Evolutionary conservation across 164 flowering plant species (phyloP).

Genomic region (Kingdonia uniflora): DNA sequence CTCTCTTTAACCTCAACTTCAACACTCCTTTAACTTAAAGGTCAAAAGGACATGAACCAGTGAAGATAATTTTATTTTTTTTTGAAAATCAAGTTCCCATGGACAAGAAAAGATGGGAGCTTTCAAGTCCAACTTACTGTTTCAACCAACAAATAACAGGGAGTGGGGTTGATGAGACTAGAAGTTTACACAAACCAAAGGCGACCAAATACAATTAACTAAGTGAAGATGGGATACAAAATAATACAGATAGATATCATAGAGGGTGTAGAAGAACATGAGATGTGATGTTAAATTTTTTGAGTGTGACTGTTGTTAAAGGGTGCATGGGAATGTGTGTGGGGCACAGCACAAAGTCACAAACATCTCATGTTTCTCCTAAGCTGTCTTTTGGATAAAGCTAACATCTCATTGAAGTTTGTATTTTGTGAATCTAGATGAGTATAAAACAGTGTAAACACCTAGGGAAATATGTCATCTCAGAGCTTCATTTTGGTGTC

Average conservation of each 20-base stretch:
- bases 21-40: neutral
- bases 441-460: neutral
- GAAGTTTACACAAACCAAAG: conserved; percentile 1
- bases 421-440: neutral
- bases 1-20: conserved; percentile 8
- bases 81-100: conserved; percentile 56
- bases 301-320: conserved; percentile 18
- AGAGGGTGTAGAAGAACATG: conserved; percentile 10
- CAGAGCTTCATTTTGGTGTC: neutral
- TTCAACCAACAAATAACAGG: conserved; percentile 49
- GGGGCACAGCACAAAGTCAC: conserved; percentile 5
- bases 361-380: conserved; percentile 15
- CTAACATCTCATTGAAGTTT: too few relatives aligned
- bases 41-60: conserved; percentile 46
- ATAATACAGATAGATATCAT: conserved; percentile 3
- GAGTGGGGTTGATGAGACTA: neutral
- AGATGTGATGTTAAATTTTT: conserved; percentile 35
- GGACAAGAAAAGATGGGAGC: too few relatives aligned
- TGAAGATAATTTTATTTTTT: too few relatives aligned
- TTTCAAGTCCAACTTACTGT: conserved; percentile 79
- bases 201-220: neutral
- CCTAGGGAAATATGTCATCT: conserved; percentile 4
- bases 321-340: conserved; percentile 23
- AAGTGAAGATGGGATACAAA: neutral
- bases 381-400: too few relatives aligned